Evolutionary conservation across 768 basidiomycete genomes (phyloP).

Genomic region (Lactarius evosmus): DNA sequence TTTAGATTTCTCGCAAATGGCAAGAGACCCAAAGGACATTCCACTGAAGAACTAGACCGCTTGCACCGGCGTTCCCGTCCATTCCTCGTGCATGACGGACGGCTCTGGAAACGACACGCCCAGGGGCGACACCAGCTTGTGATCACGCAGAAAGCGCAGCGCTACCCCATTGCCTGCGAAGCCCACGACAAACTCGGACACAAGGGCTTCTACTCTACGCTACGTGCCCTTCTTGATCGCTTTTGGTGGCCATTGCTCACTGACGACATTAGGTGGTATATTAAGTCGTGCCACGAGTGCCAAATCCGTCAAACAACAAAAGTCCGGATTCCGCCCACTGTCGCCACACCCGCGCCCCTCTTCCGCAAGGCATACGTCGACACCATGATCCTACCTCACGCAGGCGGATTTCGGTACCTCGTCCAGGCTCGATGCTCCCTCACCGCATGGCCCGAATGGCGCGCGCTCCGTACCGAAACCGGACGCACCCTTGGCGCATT

Average conservation of each 20-base stretch:
- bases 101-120: constrained; percentile 22
- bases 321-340: constrained; percentile 29
- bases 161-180: constrained; percentile 26
- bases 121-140: constrained; percentile 29
- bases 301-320: constrained; percentile 32
- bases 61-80: no score
- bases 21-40: no score
- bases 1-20: not conserved
- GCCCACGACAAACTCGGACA: constrained; percentile 16
- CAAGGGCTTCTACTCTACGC: constrained; percentile 25
- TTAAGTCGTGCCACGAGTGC: constrained; percentile 39
- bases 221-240: constrained; percentile 3
- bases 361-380: constrained; percentile 32
- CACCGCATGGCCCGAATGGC: constrained; percentile 26
- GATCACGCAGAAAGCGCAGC: not conserved
- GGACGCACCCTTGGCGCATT: not conserved
- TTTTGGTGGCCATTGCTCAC: constrained; percentile 34
- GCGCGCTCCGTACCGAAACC: constrained; percentile 30
- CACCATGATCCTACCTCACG: constrained; percentile 41
- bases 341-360: constrained; percentile 27
- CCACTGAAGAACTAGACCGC: no score
- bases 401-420: constrained; percentile 36
- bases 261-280: constrained; percentile 27
- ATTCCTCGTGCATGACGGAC: not conserved
- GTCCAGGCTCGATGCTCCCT: constrained; percentile 40